These are phyloP conservation scores for Amyloporia xantha DNA, from an alignment of 768 basidiomycete species.

Conservation along the genomic window DNA sequence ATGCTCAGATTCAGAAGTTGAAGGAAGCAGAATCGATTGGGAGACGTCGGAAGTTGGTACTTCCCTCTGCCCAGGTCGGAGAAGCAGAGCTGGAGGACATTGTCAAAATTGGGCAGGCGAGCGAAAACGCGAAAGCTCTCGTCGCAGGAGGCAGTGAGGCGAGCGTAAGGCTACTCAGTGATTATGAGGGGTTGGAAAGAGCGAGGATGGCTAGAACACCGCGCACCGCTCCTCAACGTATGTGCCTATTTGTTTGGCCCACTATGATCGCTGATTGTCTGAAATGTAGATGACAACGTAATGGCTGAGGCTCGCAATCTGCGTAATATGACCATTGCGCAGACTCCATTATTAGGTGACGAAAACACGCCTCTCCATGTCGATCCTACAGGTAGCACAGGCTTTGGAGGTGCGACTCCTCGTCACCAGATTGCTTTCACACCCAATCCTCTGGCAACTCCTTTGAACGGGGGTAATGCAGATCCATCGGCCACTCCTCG, in stretches of 20 bases:
- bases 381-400: slow-evolving; percentile 71
- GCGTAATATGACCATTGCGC: slow-evolving; percentile 85
- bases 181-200: slow-evolving; percentile 84
- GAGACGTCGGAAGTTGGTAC: slow-evolving; percentile 71
- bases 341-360: slow-evolving; percentile 93
- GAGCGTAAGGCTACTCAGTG: slow-evolving; percentile 79
- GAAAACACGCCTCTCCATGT: slow-evolving; percentile 93
- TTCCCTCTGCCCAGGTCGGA: slow-evolving; percentile 89
- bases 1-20: slow-evolving; percentile 95
- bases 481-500: slow-evolving; percentile 32
- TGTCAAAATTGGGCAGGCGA: slow-evolving; percentile 93
- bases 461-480: slow-evolving; percentile 42
- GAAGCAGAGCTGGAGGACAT: slow-evolving; percentile 95
- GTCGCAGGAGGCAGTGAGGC: slow-evolving; percentile 81
- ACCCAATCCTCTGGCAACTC: slow-evolving; percentile 93
- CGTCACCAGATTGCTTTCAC: slow-evolving; percentile 85
- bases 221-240: slow-evolving; percentile 88
- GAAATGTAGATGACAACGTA: slow-evolving; percentile 87
- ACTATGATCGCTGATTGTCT: no score
- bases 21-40: slow-evolving; percentile 97
- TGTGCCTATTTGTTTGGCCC: slow-evolving; percentile 28
- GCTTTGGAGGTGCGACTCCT: slow-evolving; percentile 95
- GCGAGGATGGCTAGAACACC: slow-evolving; percentile 94
- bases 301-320: slow-evolving; percentile 93
- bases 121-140: slow-evolving; percentile 82